Conservation (phyloP, 345 rosid species). For the Murraya koenigii region DNA sequence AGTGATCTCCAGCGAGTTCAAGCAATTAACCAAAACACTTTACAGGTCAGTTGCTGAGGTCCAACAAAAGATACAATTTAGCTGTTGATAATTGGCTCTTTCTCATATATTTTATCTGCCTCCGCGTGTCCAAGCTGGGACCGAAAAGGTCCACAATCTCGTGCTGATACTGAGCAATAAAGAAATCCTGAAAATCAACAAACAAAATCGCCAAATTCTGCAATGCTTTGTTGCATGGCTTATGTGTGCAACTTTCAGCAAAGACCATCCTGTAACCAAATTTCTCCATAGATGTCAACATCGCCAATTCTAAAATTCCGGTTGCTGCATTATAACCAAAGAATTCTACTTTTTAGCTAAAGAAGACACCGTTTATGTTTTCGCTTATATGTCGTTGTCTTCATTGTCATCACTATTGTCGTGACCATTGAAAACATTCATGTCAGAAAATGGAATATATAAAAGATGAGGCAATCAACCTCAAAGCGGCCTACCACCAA, state of each 20-base stretch:
- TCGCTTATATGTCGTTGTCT: conserved; percentile 4
- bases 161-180: conserved; percentile 7
- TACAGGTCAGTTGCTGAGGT: background rate
- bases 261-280: background rate
- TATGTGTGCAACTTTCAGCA: background rate
- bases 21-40: background rate
- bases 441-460: conserved; percentile 1
- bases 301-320: conserved; percentile 11
- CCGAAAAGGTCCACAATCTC: conserved; percentile 19
- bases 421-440: background rate
- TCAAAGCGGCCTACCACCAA: conserved; percentile 15
- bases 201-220: conserved; percentile 13
- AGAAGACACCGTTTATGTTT: conserved; percentile 7
- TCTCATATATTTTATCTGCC: conserved; percentile 7
- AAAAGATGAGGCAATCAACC: conserved; percentile 22
- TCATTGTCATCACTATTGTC: conserved; percentile 9
- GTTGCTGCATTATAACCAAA: conserved; percentile 18
- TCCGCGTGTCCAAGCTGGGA: conserved; percentile 20
- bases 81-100: conserved; percentile 9
- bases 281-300: conserved; percentile 7
- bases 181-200: conserved; percentile 17
- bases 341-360: conserved; percentile 2
- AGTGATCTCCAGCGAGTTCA: background rate
- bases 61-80: background rate
- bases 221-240: conserved; percentile 16